Evolutionary conservation across 371 early-diverging fungal genomes (phyloP), one percentile per base, ranked within the genome.

Genomic region (Apophysomyces sp.): DNA sequence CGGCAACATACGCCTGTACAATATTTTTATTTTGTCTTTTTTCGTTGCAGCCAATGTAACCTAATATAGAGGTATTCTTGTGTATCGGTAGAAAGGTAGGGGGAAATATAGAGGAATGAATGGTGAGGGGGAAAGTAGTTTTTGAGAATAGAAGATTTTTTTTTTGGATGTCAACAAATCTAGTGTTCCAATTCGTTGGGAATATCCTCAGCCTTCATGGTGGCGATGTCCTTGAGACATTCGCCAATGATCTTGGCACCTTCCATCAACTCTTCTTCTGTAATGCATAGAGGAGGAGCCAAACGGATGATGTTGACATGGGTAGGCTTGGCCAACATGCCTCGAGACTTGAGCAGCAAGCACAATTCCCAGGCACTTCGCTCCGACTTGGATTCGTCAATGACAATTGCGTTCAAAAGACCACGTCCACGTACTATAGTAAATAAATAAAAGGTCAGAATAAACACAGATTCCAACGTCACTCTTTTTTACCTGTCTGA

Each of bases 331-430:
- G 97, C 96, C 56, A 98, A 85, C 40, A 98, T 73, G 30, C 98
- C 98, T 69, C 91, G 86, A 60, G 90, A 83, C 76, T 96, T 96
- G 66, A 98, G 82, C 57, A 97, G 71, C 62, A 98, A 78, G 72
- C 98, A 98, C 55, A 98, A 80, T 69, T 98, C 93, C 98, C 98
- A 98, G 12, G 98, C 98, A n/a, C 89, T 86, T 76, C 92, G 94
- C 55, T 88, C 84, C 21, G 86, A 80, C 69, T 89, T 86, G 60
- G 79, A 60, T 62, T 93, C 91, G 80, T 96, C 95, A 78, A 98
- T 94, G 44, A 95, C 95, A 64, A 98, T 90, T 34, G 98, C 99
- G 69, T 97, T 97, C 66, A 98, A 80, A 44, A 98, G 85, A 58
- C 99, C 99, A 49, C 91, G 86, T 9, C 99, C 99, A 65, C 99